Conservation (phyloP, 257 asterid species). For the Plantago ovata region DNA sequence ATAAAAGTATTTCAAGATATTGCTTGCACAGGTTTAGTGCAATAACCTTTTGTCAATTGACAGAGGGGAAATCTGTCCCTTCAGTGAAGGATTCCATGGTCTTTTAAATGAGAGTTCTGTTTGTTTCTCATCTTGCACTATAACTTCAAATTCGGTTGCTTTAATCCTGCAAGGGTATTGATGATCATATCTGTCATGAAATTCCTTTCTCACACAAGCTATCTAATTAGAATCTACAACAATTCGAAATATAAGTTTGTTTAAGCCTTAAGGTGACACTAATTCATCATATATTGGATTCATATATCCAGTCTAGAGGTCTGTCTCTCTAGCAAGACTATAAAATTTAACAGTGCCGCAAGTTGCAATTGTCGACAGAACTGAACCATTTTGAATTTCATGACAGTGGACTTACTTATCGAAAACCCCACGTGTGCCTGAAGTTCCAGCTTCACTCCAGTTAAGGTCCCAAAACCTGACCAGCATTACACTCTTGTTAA, state of each 20-base stretch:
- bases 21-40: not conserved
- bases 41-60: slow-evolving; percentile 55
- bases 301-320: too few species aligned
- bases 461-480: slow-evolving; percentile 63
- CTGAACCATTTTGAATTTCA: too few species aligned
- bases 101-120: slow-evolving; percentile 51
- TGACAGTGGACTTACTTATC: slow-evolving; percentile 27
- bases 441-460: slow-evolving; percentile 54
- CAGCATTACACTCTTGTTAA: too few species aligned
- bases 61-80: slow-evolving; percentile 30
- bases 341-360: too few species aligned
- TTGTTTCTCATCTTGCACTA: slow-evolving; percentile 45
- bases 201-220: too few species aligned
- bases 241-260: too few species aligned
- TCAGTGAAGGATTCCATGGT: slow-evolving; percentile 40
- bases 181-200: too few species aligned
- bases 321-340: too few species aligned
- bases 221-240: too few species aligned
- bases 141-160: slow-evolving; percentile 33
- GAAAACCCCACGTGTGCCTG: slow-evolving; percentile 45
- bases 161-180: slow-evolving; percentile 29
- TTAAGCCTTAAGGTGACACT: too few species aligned
- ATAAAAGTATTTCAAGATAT: not conserved
- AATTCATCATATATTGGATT: too few species aligned
- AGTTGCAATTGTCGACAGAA: too few species aligned